Base-by-base conservation (phyloP, 139 green algal genomes). In the Mesostigma viride region DNA sequence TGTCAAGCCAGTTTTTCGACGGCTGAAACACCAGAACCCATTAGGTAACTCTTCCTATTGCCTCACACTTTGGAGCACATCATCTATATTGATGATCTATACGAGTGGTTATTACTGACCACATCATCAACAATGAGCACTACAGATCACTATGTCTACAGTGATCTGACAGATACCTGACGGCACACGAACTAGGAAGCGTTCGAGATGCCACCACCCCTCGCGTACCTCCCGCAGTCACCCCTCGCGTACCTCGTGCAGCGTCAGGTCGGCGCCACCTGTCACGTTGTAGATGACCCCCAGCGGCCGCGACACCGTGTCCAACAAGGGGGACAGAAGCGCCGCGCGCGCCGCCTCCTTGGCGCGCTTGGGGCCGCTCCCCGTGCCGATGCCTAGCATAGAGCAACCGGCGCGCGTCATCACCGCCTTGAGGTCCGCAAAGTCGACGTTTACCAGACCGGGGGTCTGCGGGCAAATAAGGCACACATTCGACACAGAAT, bases 381-480 rank as follows among this genome's bases (percentile, higher is more conserved):
- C 77, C 28, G 70, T 44, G 51, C 81, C 81, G n/a, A 83, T 65
- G 28, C 87, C 88, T 45, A 97, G 76, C 87, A 96, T 95, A 46
- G 88, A 87, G 1, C 86, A 94, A 57, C 91, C 91, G 17, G 81
- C 81, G 82, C 94, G 92, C 58, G 60, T 78, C 88, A 97, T 97
- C 76, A 97, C 88, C 47, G 91, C 77, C 76, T 84, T 85, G 14
- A 97, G 87, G 71, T 97, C 91, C 2, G 91, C 91, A 82, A 97
- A 96, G 78, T 97, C 91, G 2, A 97, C 90, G 70, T 97, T 97
- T 64, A 96, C 89, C 36, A 96, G 85, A 45, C 91, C 91, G 6
- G 88, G 85, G n/a, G 40, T 51, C 40, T 51, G 40, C 14, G 40
- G 40, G n/a, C n/a, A n/a, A n/a, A n/a, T n/a, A n/a, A n/a, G n/a